phyloP scores from a whole-genome alignment of 2,329 filamentous ascomycete genomes.

The Alternaria tenuissima region DNA sequence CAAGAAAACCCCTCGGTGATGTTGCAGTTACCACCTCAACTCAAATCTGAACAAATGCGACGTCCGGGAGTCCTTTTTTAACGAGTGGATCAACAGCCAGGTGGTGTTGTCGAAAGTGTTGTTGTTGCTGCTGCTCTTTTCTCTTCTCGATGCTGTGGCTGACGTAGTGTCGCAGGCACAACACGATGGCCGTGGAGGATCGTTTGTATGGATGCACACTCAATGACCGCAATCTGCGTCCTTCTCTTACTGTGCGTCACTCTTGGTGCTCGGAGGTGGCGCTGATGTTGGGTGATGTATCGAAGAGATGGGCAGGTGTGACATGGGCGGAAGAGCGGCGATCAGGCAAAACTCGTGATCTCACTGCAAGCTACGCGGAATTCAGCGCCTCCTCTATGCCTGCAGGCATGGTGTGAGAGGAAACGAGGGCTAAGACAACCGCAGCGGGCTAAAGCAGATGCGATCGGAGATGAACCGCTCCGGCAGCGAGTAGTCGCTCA shows the following conservation, averaged over 20 bases:
- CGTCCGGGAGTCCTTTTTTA: background rate
- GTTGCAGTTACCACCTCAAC: conserved; percentile 1
- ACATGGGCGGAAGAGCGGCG: conserved; percentile 32
- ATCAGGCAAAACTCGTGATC: conserved; percentile 42
- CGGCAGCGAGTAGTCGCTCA: conserved; percentile 37
- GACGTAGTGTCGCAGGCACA: conserved; percentile 36
- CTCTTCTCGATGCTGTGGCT: conserved; percentile 30
- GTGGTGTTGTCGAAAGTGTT: background rate
- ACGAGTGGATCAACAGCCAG: background rate
- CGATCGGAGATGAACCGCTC: conserved; percentile 51
- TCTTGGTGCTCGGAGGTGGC: conserved; percentile 15
- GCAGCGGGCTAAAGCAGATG: conserved; percentile 39
- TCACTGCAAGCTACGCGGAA: conserved; percentile 29
- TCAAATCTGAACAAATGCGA: background rate
- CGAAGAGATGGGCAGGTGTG: conserved; percentile 31
- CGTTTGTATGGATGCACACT: conserved; percentile 10
- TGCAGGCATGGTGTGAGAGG: conserved; percentile 39
- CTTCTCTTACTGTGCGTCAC: conserved; percentile 28
- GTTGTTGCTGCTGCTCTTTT: conserved; percentile 17
- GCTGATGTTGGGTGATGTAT: conserved; percentile 21
- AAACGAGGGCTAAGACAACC: conserved; percentile 30
- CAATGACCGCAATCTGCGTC: conserved; percentile 17
- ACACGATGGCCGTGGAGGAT: conserved; percentile 28
- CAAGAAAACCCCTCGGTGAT: conserved; percentile 7
- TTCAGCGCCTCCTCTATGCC: conserved; percentile 29